Evolutionary conservation across 306 rosid species (phyloP), one percentile per base, ranked within the genome.

Genomic region (Acacia melanoxylon): DNA sequence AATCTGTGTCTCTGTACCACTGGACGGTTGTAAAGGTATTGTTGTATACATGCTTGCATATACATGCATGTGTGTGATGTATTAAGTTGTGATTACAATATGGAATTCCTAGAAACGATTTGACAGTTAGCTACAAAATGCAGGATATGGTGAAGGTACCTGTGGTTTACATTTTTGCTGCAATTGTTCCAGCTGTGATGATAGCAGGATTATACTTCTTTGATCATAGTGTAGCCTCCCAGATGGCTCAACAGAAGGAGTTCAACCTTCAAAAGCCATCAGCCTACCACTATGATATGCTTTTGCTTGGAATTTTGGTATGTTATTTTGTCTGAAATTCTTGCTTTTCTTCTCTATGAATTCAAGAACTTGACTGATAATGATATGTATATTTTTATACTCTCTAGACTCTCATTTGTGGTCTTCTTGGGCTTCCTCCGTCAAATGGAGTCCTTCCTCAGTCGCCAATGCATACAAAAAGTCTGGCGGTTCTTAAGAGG

Each of bases 381-480:
- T 80, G 33, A 82, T 27, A 17, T 72, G 67, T 59, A 33, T 46
- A 24, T 48, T 70, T 76, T 70, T 74, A 29, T 87, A 81, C 49
- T 76, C 68, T 49, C 24, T 76, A 94, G 98, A 94, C 97, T 20
- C 68, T 93, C 58, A 83, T 88, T 70, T 91, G 97, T 5, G 99
- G 99, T 41, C 44, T 95, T 77, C 85, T 95, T 61, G 99, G 98
- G 72, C 88, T 95, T 75, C 99, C 99, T 82, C 99, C 99, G 48
- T 90, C 97, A 37, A 95, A 95, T 74, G 99, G 99, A 35, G 99
- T 93, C 65, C 89, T 95, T 76, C 99, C 99, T 40, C 99, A 95
- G 88, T 90, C 99, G 12, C 99, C 99, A 46, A 91, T 95, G 99
- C 99, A 95, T 86, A 90, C 99, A 20, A 93, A 93, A 90, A 93